Evolutionary conservation across 148 eudicot genomes (phyloP), one percentile per base, ranked within the genome.

Genomic region (Pouteria glomerata): DNA sequence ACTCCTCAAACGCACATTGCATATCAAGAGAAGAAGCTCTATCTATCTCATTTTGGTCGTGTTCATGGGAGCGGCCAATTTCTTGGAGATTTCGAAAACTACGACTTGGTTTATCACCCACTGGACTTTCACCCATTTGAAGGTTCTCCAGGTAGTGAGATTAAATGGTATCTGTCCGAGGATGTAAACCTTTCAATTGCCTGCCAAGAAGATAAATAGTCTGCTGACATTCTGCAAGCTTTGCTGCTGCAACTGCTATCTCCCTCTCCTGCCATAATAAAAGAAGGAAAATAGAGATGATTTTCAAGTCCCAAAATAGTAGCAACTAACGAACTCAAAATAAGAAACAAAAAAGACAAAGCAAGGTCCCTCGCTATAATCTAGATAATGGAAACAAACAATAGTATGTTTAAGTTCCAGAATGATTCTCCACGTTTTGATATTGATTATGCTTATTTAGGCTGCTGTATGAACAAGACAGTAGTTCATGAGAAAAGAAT

Each of bases 131-230:
- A 26, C 24, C 60, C 41, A 7, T 55, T 56, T 55, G 50, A 69
- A 69, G 73, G 51, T 55, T 56, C 34, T 69, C 63, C 29, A 15
- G 37, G 51, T 14, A 12, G 2, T 56, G 73, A 56, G 63, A 39
- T n/a, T 56, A 62, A 15, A 14, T 33, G 23, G 21, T 15, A 15
- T 57, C 55, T 42, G 39, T 58, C 31, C 44, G 73, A 4, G 65
- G 73, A 29, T 42, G 24, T 44, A 70, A 29, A n/a, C 55, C 63
- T 56, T 69, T 56, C 63, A 56, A 55, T 69, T 69, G 73, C 48
- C 45, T 69, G 62, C 73, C 73, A 24, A 69, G 73, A 56, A 53
- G 73, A 37, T 33, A 69, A 37, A 69, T 69, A 18, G 73, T 69
- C 58, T 55, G 63, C 51, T 69, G 73, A 41, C 73, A 56, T 51